Evolutionary conservation across 306 rosid genomes (phyloP), one percentile per base, ranked within the genome.

Genomic region (Pyrus communis): DNA sequence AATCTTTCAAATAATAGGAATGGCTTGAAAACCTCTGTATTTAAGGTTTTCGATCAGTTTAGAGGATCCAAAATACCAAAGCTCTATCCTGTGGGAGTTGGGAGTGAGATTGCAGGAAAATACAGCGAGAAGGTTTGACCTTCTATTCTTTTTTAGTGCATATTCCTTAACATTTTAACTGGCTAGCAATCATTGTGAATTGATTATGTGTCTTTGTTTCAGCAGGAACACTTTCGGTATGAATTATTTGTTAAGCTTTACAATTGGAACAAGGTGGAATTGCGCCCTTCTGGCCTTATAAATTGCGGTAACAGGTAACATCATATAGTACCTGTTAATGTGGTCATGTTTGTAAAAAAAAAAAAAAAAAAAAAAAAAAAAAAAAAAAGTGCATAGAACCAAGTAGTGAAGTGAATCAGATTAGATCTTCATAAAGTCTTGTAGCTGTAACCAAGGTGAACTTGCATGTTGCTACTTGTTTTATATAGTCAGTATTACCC

Each of bases 241-340:
- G 89, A 92, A 49, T 78, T 82, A 71, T 95, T 95, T 77, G 96
- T 95, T 80, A 92, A 89, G 88, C 90, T 92, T 70, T 90, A 87
- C 81, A 86, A 84, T 85, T 90, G 83, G 80, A 91, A 90, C 89
- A 88, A 89, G 84, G 77, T 72, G 81, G 97, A 90, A 78, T 76
- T 91, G 76, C 87, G 35, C 27, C 98, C 98, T 18, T 85, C 87
- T 63, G 98, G 98, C 77, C 96, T 95, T 83, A 55, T 83, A 75
- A 95, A 95, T 73, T 86, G 95, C 79, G 98, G 98, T 68, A 95
- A 95, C 87, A 95, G 98, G 98, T 95, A 89, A 85, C 27, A 45
- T 66, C 35, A 58, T 58, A 55, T 73, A 27, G 79, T 67, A 63
- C 33, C 49, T 67, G 27, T 73, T 75, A 60, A 52, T 30, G 60